These are phyloP conservation scores for Chrysoporthe cubensis DNA, from an alignment of 2,329 filamentous ascomycete genomes.

Conservation along the genomic window DNA sequence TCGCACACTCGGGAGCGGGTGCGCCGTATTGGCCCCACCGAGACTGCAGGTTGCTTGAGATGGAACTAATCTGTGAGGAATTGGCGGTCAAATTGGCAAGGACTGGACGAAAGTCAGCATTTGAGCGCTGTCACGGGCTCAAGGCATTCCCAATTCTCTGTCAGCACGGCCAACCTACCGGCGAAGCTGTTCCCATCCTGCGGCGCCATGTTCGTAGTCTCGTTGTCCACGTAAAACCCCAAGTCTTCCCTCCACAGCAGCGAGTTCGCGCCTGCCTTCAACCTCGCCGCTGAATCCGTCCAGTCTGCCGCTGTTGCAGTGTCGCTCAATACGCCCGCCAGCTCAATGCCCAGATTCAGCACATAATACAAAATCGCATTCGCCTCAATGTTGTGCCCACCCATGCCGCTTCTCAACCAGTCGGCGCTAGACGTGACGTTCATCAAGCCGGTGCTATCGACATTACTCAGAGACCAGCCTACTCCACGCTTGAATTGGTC, in stretches of 20 bases:
- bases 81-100: constrained; percentile 23
- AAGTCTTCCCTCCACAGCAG: constrained; percentile 25
- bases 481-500: constrained; percentile 52
- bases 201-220: constrained; percentile 24
- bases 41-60: constrained; percentile 27
- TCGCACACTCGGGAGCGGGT: constrained; percentile 35
- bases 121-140: too few relatives aligned
- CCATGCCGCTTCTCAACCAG: constrained; percentile 56
- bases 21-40: constrained; percentile 32
- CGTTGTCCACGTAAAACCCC: constrained; percentile 32
- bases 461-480: constrained; percentile 41
- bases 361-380: constrained; percentile 58
- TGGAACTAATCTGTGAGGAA: constrained; percentile 14
- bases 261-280: constrained; percentile 23
- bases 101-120: constrained; percentile 15
- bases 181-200: constrained; percentile 32
- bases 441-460: constrained; percentile 46
- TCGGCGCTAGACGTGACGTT: constrained; percentile 54
- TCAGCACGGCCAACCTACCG: constrained; percentile 7
- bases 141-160: not conserved
- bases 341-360: constrained; percentile 50
- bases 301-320: constrained; percentile 17
- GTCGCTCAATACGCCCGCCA: constrained; percentile 50
- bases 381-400: constrained; percentile 55
- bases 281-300: constrained; percentile 14